Evolutionary conservation across 2,329 filamentous ascomycete genomes (phyloP), one percentile per base, ranked within the genome.

Genomic region (Xylariaceae sp.): DNA sequence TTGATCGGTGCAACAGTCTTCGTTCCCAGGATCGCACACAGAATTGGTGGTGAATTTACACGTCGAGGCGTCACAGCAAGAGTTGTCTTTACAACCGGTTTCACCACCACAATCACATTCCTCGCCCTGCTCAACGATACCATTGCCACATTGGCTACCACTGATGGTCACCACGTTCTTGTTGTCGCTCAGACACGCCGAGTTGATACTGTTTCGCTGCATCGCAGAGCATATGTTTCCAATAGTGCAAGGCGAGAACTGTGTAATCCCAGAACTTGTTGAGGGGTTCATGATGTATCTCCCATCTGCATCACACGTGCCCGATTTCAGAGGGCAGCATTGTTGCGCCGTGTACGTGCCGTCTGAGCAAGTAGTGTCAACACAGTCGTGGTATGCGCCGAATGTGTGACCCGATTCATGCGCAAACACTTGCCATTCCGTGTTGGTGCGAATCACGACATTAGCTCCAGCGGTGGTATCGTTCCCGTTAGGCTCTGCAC

Each of bases 231-330:
- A 99, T 53, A 99, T 89, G 64, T 97, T 97, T 56, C 94, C 94
- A 57, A 99, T 80, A 19, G 85, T 87, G 73, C 94, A 99, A 2
- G 86, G 80, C 1, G 90, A 96, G 71, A 99, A 99, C 39, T 78
- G 73, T 1, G 78, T 86, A 65, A 96, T 89, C 49, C 82, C 80
- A 9, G 75, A 67, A 11, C 78, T 80, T 1, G 92, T 94, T 11
- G 88, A 94, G 0, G 94, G 94, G 66, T 97, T 97, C 94, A 99
- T 99, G 69, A 99, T 90, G 71, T 83, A 99, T 52, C 78, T 70
- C n/a, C 81, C 85, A 39, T 77, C 73, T 18, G 94, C 94, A 67
- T 95, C 76, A 67, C 94, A 99, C 0, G 72, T 76, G 39, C 54
- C 67, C 9, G 73, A 62, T 58, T 77, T 87, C 7, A 96, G 74